Evolutionary conservation across 352 stramenopile genomes (phyloP), one percentile per base, ranked within the genome.

Genomic region (Phytophthora cryptogea): DNA sequence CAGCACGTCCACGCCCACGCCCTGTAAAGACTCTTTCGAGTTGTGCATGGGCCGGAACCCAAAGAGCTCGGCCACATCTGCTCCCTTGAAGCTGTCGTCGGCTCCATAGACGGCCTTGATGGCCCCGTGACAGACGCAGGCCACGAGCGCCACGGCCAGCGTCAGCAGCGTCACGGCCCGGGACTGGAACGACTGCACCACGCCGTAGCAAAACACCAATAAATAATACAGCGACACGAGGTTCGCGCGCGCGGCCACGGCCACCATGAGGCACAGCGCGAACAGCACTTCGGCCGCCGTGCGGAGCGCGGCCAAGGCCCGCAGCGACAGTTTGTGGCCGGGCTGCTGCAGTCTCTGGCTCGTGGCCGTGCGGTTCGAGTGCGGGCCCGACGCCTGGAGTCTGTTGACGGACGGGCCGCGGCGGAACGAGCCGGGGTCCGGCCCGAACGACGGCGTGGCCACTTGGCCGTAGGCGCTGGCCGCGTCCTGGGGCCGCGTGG

Each of bases 181-280:
- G 9, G 82, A 92, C 54, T 85, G 66, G 56, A 95, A 89, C 26
- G 82, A 88, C 23, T 74, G 63, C 42, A 91, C 47, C 26, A 83
- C 68, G 10, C 83, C 82, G 31, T 71, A 83, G 54, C 75, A 90
- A 42, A 90, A 83, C 7, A 83, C 67, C 27, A 90, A 59, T 55
- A 90, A 74, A 69, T 92, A 92, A 57, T 76, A 67, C 13, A 84
- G 66, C 28, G 80, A 90, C 57, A 92, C 66, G 50, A 80, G 44
- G 52, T 79, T 89, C 20, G 74, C 78, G 11, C 81, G 79, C 36
- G 63, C 44, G 10, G 66, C 70, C n/a, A 86, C 70, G 6, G 80
- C 73, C 9, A 80, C 59, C 17, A 88, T 55, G 10, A 92, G 68
- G 39, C 72, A 83, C 16, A 86, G 26, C 16, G 80, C 72, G 40